Conservation (phyloP, 805 yeast genomes). For the Kodamaea kaohsiungensis region DNA sequence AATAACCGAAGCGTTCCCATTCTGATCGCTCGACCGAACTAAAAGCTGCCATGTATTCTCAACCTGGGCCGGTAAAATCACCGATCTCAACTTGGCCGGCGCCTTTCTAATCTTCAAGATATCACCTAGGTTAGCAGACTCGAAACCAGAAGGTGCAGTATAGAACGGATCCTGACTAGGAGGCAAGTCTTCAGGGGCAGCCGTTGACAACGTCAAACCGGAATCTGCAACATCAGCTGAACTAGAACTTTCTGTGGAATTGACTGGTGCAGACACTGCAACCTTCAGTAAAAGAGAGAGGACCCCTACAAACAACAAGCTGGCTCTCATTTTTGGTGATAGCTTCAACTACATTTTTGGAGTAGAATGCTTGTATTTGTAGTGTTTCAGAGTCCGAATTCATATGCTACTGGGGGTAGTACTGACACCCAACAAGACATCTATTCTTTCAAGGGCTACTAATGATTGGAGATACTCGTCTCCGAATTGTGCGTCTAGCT, state of each 20-base stretch:
- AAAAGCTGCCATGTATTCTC: conserved; percentile 20
- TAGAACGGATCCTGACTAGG: conserved; percentile 26
- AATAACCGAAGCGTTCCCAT: conserved; percentile 20
- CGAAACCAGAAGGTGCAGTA: conserved; percentile 21
- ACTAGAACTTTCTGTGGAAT: not conserved
- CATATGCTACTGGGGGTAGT: not conserved
- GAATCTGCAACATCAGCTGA: not conserved
- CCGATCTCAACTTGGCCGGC: conserved; percentile 19
- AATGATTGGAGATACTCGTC: not conserved
- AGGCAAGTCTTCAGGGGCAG: not conserved
- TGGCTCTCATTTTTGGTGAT: not conserved
- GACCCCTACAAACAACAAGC: not conserved
- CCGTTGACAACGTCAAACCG: not conserved
- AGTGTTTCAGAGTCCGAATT: not conserved
- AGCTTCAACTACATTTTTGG: not conserved
- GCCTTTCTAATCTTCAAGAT: conserved; percentile 23
- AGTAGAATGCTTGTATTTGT: not conserved
- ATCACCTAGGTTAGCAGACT: conserved; percentile 20
- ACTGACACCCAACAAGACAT: not conserved
- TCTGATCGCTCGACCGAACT: conserved; percentile 20
- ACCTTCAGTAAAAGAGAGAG: not conserved
- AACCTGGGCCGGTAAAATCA: conserved; percentile 19
- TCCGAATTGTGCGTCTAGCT: not conserved
- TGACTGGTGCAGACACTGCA: not conserved
- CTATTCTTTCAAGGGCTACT: not conserved